Base-by-base conservation (phyloP, 2,329 filamentous ascomycete genomes). In the Pseudohalonectria lignicola region DNA sequence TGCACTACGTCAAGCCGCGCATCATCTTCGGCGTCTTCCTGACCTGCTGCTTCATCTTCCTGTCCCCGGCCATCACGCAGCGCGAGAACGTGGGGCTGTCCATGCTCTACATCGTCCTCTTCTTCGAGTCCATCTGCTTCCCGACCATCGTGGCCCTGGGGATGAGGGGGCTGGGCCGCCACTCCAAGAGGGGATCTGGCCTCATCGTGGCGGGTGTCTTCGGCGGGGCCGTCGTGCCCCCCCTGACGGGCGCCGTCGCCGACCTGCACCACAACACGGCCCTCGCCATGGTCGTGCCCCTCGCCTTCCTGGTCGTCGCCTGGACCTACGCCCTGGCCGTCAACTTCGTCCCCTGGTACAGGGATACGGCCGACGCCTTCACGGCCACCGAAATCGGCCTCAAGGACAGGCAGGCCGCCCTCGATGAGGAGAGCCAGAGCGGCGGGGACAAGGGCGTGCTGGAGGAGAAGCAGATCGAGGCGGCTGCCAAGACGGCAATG, bases 121-220 rank as follows among this genome's bases (percentile, higher is more conserved):
- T 88, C 64, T 88, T 88, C 57, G 84, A 86, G 59, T 80, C 74
- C 4, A 82, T 86, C 51, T 82, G 79, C 56, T 90, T 88, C 64
- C 83, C 84, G 0, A 87, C 82, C 15, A 86, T 90, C 50, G 76
- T 90, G 21, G 82, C 82, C 0, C 66, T 88, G 3, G 81, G 81
- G 8, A 85, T 86, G 64, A 72, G 81, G 17, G 82, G 82, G 2
- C 67, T 87, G 1, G 84, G 85, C 5, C 72, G 77, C 15, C 79
- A 90, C 60, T 84, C 79, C 26, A 87, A 88, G 64, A 72, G 82
- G 43, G 84, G 83, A 1, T 79, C 76, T 3, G 82, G 82, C 4
- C 82, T 75, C 54, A 77, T 84, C 41, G 71, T 86, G 2, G 79
- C 67, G 4, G 82, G 79, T 46, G 81, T 88, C 1, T 66, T 72